Base-by-base conservation (phyloP, 441 rosid species). In the Raphanus hybrid region DNA sequence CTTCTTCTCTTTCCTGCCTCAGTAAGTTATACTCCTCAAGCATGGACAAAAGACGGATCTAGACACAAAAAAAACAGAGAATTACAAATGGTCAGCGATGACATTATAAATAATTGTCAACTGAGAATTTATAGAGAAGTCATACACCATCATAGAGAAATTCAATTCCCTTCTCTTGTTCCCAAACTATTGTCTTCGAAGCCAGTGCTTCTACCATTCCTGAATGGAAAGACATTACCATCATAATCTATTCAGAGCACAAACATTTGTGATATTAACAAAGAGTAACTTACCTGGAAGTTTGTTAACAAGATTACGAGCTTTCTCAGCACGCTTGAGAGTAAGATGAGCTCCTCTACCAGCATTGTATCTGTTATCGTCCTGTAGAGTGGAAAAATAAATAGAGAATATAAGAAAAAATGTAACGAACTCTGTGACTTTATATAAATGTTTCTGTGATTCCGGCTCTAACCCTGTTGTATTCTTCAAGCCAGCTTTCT, bases 401-500 rank as follows among this genome's bases (percentile, higher is more conserved):
- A 52, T 14, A 1, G 45, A 63, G 23, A 48, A 41, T 11, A 67
- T 48, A 75, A 67, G 78, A 18, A 37, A 76, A 57, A 67, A 60
- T 78, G 70, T 43, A 75, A 63, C 20, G 16, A 80, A 14, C 10
- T 15, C 32, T 32, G 2, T 16, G 39, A 27, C 32, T 18, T 35
- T 12, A 18, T 3, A 61, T 18, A 69, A 14, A 2, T 11, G 58
- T 70, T 41, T 68, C 11, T 23, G 55, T 41, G 52, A 50, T 55
- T 29, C 14, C 12, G 70, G 75, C 69, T 74, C 87, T 79, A 67
- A 93, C 99, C 89, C 96, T 86, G 83, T 96, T 94, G 71, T 96
- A 96, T 82, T 96, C 99, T 83, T 94, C 99, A 64, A 96, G 98
- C 99, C 99, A 96, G 41, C 92, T 84, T 77, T 96, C 99, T 82